phyloP scores from a whole-genome alignment of 306 rosid genomes.

The Senna siamea region DNA sequence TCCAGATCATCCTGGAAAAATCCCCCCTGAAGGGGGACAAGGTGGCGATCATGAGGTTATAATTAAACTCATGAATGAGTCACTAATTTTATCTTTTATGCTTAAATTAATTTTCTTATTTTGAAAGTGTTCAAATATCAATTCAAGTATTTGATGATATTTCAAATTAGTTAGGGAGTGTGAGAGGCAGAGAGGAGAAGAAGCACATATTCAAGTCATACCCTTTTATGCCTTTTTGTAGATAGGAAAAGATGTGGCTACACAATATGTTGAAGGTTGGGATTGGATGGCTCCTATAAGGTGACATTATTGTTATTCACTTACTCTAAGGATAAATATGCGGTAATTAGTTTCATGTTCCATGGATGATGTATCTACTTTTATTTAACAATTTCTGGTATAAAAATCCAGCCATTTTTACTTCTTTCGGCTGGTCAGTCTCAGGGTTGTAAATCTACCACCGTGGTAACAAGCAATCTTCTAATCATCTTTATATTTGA shows the following conservation, averaged over 20 bases:
- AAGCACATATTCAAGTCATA: constrained; percentile 25
- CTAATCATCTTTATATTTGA: constrained; percentile 14
- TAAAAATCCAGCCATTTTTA: neutral
- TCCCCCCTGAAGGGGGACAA: constrained; percentile 85
- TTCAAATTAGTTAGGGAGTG: neutral
- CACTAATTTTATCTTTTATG: constrained; percentile 11
- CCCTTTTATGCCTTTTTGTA: constrained; percentile 37
- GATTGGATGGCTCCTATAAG: constrained; percentile 99
- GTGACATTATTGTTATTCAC: constrained; percentile 50
- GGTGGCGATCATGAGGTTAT: constrained; percentile 97
- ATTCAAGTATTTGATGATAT: constrained; percentile 31
- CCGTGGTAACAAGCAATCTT: constrained; percentile 22
- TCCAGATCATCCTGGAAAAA: constrained; percentile 93
- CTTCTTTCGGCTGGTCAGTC: constrained; percentile 21
- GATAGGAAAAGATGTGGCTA: constrained; percentile 96
- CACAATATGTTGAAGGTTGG: constrained; percentile 98
- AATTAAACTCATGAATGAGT: constrained; percentile 2
- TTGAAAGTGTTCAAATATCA: neutral
- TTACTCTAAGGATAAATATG: constrained; percentile 25
- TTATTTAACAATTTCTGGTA: neutral
- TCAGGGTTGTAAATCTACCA: neutral
- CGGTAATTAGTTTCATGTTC: constrained; percentile 21
- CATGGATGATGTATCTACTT: neutral
- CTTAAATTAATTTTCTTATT: constrained; percentile 1
- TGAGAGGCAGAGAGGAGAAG: constrained; percentile 20